phyloP scores from a whole-genome alignment of 2,329 filamentous ascomycete species.

The Trichoderma sp. region DNA sequence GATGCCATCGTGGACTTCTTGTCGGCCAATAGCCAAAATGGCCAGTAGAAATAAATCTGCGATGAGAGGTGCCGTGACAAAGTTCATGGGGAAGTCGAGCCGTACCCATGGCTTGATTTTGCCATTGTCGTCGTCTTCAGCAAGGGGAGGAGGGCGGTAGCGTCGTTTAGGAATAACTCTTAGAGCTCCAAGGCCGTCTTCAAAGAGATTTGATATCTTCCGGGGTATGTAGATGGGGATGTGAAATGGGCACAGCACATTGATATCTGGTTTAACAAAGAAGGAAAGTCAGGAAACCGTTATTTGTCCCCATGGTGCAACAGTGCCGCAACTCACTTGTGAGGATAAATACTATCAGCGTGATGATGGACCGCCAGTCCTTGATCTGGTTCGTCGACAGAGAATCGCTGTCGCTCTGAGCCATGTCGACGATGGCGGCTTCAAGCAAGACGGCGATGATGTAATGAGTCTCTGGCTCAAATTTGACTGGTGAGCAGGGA shows the following conservation, averaged over 20 bases:
- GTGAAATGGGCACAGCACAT: conserved; percentile 69
- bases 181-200: conserved; percentile 38
- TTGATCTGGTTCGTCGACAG: conserved; percentile 48
- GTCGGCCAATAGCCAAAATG: conserved; percentile 65
- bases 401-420: not conserved
- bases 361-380: conserved; percentile 70
- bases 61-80: conserved; percentile 69
- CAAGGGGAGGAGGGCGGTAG: conserved; percentile 29
- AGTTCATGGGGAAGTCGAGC: conserved; percentile 65
- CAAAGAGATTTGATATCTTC: conserved; percentile 46
- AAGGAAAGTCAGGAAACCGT: not conserved
- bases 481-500: not conserved
- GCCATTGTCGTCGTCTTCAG: conserved; percentile 33
- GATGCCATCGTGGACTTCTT: conserved; percentile 70
- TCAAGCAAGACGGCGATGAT: not conserved
- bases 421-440: not conserved
- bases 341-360: conserved; percentile 66
- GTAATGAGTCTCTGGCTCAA: not conserved
- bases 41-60: conserved; percentile 72
- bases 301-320: not conserved
- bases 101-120: conserved; percentile 47
- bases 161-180: conserved; percentile 56
- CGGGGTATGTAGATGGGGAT: conserved; percentile 63
- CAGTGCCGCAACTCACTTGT: conserved; percentile 61
- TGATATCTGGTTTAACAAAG: conserved; percentile 54